A percentile compares a stretch with the other conserved stretches of the same genome.
These are phyloP conservation scores for Collybiopsis luxurians DNA, from an alignment of 768 basidiomycete genomes.

Conservation along the genomic window DNA sequence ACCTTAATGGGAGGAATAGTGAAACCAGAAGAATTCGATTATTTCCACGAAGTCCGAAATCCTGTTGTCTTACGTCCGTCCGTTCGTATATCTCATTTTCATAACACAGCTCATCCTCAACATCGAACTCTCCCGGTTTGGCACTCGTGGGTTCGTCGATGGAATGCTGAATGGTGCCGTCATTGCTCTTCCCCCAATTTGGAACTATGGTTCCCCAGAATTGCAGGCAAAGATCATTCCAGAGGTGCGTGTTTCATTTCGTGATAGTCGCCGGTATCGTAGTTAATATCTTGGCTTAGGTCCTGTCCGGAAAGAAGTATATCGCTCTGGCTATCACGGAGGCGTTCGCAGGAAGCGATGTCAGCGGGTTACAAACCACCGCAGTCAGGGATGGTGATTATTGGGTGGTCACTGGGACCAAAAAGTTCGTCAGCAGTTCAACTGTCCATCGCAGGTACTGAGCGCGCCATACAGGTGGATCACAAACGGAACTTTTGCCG, in stretches of 20 bases:
- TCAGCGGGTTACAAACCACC: conserved; percentile 79
- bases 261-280: background rate
- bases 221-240: conserved; percentile 69
- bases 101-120: conserved; percentile 66
- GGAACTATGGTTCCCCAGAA: conserved; percentile 84
- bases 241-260: conserved; percentile 40
- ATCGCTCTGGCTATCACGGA: conserved; percentile 91
- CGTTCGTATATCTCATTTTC: background rate
- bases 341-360: conserved; percentile 90
- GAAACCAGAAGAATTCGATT: conserved; percentile 84
- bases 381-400: conserved; percentile 82
- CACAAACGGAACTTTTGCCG: conserved; percentile 81
- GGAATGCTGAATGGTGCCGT: conserved; percentile 80
- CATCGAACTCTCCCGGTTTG: conserved; percentile 79
- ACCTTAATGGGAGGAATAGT: conserved; percentile 74
- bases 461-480: conserved; percentile 61
- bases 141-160: conserved; percentile 85
- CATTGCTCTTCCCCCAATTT: conserved; percentile 85
- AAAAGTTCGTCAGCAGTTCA: conserved; percentile 56
- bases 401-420: conserved; percentile 91
- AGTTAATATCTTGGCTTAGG: conserved; percentile 20
- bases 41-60: conserved; percentile 81
- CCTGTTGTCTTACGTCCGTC: background rate
- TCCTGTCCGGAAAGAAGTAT: conserved; percentile 72
- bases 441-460: background rate